phyloP scores from a whole-genome alignment of 768 basidiomycete species.

The Imleria badia region DNA sequence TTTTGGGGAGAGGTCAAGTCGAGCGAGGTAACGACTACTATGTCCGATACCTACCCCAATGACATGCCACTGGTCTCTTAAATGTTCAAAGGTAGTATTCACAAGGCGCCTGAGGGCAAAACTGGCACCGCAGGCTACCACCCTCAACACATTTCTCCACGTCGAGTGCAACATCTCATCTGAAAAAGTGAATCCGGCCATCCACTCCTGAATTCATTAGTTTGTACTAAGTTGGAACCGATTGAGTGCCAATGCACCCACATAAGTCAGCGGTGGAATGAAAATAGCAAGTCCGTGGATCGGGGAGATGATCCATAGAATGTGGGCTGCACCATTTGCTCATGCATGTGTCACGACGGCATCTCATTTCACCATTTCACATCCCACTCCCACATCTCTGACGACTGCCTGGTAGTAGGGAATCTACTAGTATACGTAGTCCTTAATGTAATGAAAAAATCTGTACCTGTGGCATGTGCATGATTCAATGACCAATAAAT shows the following conservation, averaged over 20 bases:
- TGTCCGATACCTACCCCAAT: constrained; percentile 19
- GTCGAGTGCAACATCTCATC: constrained; percentile 1
- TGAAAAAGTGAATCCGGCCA: constrained; percentile 21
- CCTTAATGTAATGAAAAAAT: too few relatives aligned
- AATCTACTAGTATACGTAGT: too few relatives aligned
- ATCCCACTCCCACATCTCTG: too few relatives aligned
- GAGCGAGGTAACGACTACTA: too few relatives aligned
- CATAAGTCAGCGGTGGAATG: constrained; percentile 24
- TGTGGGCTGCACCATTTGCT: constrained; percentile 6
- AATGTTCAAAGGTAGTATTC: not conserved
- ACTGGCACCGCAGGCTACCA: constrained; percentile 20
- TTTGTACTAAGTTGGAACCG: constrained; percentile 26
- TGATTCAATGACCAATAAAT: too few relatives aligned
- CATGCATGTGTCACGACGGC: too few relatives aligned
- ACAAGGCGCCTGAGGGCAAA: constrained; percentile 2
- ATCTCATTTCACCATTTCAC: too few relatives aligned
- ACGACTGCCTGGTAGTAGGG: too few relatives aligned
- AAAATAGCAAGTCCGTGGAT: constrained; percentile 21
- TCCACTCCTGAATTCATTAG: constrained; percentile 35
- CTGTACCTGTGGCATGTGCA: too few relatives aligned
- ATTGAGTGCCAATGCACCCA: constrained; percentile 22
- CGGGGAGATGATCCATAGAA: constrained; percentile 24
- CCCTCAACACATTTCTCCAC: constrained; percentile 12
- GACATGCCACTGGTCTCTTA: constrained; percentile 30
- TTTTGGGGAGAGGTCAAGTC: constrained; percentile 1